These are phyloP conservation scores for Trichoderma polysporum DNA, from an alignment of 2,329 filamentous ascomycete genomes.

Conservation along the genomic window DNA sequence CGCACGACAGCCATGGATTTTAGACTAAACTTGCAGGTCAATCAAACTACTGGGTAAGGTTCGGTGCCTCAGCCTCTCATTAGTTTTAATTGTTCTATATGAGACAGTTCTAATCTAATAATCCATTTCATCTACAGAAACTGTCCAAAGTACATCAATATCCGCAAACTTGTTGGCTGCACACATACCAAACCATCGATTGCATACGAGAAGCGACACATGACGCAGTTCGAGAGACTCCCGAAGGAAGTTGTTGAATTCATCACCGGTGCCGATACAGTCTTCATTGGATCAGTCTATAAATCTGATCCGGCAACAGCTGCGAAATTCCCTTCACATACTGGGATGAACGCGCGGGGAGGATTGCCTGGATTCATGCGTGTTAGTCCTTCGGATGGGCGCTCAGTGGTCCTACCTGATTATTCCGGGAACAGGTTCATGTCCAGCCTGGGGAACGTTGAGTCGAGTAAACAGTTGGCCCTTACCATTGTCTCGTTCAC, in stretches of 20 bases:
- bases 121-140: neutral
- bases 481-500: slow-evolving; percentile 18
- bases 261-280: slow-evolving; percentile 14
- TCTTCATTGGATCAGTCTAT: slow-evolving; percentile 15
- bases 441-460: slow-evolving; percentile 16
- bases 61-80: neutral
- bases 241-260: slow-evolving; percentile 13
- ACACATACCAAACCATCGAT: neutral
- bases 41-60: slow-evolving; percentile 14
- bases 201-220: slow-evolving; percentile 4
- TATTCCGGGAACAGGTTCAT: slow-evolving; percentile 20
- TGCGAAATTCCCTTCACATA: neutral
- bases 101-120: neutral
- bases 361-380: slow-evolving; percentile 16
- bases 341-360: slow-evolving; percentile 12
- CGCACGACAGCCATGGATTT: neutral
- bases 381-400: slow-evolving; percentile 14
- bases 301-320: neutral
- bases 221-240: slow-evolving; percentile 10
- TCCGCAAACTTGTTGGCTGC: neutral
- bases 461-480: neutral
- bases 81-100: neutral
- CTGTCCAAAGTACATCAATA: slow-evolving; percentile 19
- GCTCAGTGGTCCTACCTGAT: slow-evolving; percentile 8
- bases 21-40: slow-evolving; percentile 7